Conservation (phyloP, 2,329 filamentous ascomycete genomes). For the Nothopassalora personata region DNA sequence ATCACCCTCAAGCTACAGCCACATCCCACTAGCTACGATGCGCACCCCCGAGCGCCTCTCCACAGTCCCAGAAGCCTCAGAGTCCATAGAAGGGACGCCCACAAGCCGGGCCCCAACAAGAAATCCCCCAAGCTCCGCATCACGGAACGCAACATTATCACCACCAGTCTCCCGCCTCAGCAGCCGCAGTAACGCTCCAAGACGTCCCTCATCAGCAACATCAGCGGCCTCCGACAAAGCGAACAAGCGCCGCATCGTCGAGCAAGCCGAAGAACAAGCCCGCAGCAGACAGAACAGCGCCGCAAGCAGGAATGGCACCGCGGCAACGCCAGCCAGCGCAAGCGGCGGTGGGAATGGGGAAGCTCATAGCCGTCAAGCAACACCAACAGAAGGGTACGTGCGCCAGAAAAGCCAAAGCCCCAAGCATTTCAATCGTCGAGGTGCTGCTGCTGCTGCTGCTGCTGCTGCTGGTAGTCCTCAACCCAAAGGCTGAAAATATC, state of each 20-base stretch:
- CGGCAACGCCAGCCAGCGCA: not conserved
- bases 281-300: slow-evolving; percentile 7
- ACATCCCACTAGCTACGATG: slow-evolving; percentile 13
- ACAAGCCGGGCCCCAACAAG: slow-evolving; percentile 1
- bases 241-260: slow-evolving; percentile 29
- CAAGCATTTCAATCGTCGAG: not conserved
- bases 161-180: slow-evolving; percentile 26
- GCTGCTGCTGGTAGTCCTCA: not conserved
- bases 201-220: slow-evolving; percentile 20
- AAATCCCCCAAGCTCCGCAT: not conserved
- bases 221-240: slow-evolving; percentile 29
- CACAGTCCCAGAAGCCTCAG: slow-evolving; percentile 30
- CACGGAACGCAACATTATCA: slow-evolving; percentile 6
- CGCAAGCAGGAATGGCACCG: not conserved
- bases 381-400: slow-evolving; percentile 29
- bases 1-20: slow-evolving; percentile 6
- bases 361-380: slow-evolving; percentile 25
- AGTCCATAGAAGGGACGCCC: slow-evolving; percentile 13
- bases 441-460: not conserved
- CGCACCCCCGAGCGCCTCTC: slow-evolving; percentile 29
- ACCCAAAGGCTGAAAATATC: not conserved
- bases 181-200: slow-evolving; percentile 20
- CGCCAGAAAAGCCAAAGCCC: slow-evolving; percentile 7
- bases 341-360: slow-evolving; percentile 4
- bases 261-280: slow-evolving; percentile 29